Evolutionary conservation across 768 basidiomycete species (phyloP), one percentile per base, ranked within the genome.

Genomic region (Mycena rebaudengoi): DNA sequence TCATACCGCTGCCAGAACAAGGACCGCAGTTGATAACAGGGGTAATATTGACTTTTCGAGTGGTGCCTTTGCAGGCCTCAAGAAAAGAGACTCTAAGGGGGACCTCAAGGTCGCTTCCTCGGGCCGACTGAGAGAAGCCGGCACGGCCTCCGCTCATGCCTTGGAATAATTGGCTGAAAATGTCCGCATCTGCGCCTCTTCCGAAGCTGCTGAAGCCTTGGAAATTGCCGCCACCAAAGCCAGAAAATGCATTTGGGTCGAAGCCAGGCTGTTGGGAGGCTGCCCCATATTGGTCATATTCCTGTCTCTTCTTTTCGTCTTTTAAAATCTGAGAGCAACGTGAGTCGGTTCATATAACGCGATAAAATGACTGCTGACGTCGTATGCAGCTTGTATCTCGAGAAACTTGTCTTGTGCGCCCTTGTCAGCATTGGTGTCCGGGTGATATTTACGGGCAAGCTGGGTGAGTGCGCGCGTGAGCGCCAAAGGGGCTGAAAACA

Each of bases 401-500:
- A 96, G 85, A 75, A 99, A 99, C 75, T 93, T 94, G 65, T 92
- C 93, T 69, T 94, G 90, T 0, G 97, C 94, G 46, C 83, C 84
- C 71, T 94, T 92, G 79, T 97, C 94, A 40, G 95, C 92, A 78
- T 96, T 99, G 13, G 96, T 96, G 73, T 99, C 98, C 0, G 98
- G 98, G 76, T 99, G 98, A 73, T 92, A 98, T 82, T 99, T 97
- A 64, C 97, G 92, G 18, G 98, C 98, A 67, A 99, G 91, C 97
- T 98, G 73, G 32, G 66, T 33, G 57, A 63, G n/a, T n/a, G n/a
- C n/a, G n/a, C n/a, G 58, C 54, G 69, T 69, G 64, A 57, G 58
- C 68, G 30, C 51, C 48, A 62, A 25, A 29, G n/a, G 39, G 28
- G 29, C 37, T 28, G 53, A 37, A 56, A 28, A 48, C 30, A n/a